Evolutionary conservation across 2,329 filamentous ascomycete species (phyloP), one percentile per base, ranked within the genome.

Genomic region (Aspergillus felis): DNA sequence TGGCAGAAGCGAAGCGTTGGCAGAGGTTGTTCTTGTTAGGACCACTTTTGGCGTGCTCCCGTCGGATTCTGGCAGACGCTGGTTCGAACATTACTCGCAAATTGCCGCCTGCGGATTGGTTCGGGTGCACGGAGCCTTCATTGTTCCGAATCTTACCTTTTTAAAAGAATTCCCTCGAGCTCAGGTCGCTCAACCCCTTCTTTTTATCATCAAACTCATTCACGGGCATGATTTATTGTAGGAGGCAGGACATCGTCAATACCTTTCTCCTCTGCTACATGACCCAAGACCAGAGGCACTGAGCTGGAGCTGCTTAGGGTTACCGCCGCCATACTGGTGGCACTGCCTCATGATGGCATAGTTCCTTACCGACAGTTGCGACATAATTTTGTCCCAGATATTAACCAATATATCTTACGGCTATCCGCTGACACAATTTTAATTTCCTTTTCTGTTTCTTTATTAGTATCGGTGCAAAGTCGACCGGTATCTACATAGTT

Each of bases 321-420:
- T 55, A 35, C 61, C 48, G 51, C 64, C 57, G 61, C 62, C 60
- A 47, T 54, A n/a, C 42, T 57, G 47, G 49, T 56, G 56, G 53
- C 59, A 58, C 73, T 57, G 61, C 68, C 78, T 78, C 65, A 83
- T 85, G 81, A 86, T 71, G 78, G 78, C 77, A 75, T 74, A 74
- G 82, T 84, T 86, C 84, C 83, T 87, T 87, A 86, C 84, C 82
- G 79, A 86, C 82, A 83, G 81, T 75, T 74, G 82, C 83, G 78
- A 86, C 83, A 86, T 79, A 50, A 48, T 47, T 14, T 47, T 24
- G 5, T 25, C 20, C 44, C 17, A 25, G 14, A 12, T 14, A 24
- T 52, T 17, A 29, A n/a, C 32, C 32, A 17, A 17, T 35, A 35
- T 3, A 38, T 17, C 14, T 38, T 17, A 38, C 5, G 6, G 14